A percentile compares a stretch with the other conserved stretches of the same genome.
phyloP scores from a whole-genome alignment of 164 flowering plant genomes.

The Magnolia sinica region DNA sequence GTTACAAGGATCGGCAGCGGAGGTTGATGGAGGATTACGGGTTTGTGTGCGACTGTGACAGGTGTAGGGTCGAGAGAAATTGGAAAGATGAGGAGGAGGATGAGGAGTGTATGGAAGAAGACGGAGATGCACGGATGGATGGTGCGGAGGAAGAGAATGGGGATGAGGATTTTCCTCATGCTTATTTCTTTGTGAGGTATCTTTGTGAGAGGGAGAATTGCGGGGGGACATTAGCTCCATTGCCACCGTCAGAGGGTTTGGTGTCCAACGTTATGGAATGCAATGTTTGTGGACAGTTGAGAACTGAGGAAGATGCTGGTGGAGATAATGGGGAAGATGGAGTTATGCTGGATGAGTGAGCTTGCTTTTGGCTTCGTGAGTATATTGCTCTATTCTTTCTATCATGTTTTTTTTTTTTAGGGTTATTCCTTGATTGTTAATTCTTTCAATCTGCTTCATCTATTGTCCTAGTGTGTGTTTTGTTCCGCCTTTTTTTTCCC shows the following conservation, averaged over 20 bases:
- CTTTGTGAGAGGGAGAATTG: slow-evolving; percentile 63
- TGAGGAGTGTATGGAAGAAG: slow-evolving; percentile 34
- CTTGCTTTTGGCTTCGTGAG: background rate
- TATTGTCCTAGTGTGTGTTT: too few species aligned
- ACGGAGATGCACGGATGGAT: slow-evolving; percentile 25
- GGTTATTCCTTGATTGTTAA: background rate
- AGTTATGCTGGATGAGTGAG: slow-evolving; percentile 21
- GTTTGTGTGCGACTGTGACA: slow-evolving; percentile 70
- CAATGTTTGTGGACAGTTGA: slow-evolving; percentile 70
- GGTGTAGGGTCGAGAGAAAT: slow-evolving; percentile 73
- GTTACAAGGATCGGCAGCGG: slow-evolving; percentile 49
- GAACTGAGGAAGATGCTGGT: slow-evolving; percentile 18
- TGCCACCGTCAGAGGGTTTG: slow-evolving; percentile 38
- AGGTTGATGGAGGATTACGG: slow-evolving; percentile 78
- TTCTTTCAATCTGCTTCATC: background rate
- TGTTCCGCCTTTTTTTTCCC: too few species aligned
- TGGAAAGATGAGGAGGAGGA: slow-evolving; percentile 48
- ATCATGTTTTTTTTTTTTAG: background rate
- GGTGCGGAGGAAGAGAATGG: slow-evolving; percentile 15
- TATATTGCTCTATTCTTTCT: background rate
- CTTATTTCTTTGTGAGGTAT: slow-evolving; percentile 73
- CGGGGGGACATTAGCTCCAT: slow-evolving; percentile 81
- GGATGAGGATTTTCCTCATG: slow-evolving; percentile 63
- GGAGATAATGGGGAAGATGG: slow-evolving; percentile 20
- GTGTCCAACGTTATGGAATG: slow-evolving; percentile 64